Conservation (phyloP, 1,139 yeast species). For the Candida smagusa region DNA sequence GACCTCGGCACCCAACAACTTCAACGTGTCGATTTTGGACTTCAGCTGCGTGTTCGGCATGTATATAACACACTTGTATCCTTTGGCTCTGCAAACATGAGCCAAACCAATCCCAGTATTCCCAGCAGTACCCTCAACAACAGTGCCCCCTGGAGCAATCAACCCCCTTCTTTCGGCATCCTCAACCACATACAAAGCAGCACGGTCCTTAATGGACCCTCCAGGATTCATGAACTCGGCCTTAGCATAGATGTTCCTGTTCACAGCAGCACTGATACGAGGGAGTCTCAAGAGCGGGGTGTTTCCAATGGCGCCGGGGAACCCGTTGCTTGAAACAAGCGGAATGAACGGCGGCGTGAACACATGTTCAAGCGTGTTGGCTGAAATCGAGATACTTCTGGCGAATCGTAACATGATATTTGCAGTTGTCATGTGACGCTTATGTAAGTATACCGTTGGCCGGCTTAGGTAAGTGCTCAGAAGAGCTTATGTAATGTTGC, state of each 20-base stretch:
- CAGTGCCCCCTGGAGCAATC: constrained; percentile 62
- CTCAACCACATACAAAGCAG: constrained; percentile 72
- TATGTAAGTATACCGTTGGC: neutral
- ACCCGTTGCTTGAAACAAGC: constrained; percentile 56
- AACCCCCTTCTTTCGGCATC: constrained; percentile 76
- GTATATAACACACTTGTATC: constrained; percentile 79
- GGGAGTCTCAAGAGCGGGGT: constrained; percentile 76
- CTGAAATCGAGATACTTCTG: constrained; percentile 21
- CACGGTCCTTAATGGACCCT: constrained; percentile 89
- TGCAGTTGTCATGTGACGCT: neutral
- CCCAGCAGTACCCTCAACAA: constrained; percentile 51
- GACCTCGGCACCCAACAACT: constrained; percentile 79
- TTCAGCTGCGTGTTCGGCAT: constrained; percentile 90
- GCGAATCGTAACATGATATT: constrained; percentile 3
- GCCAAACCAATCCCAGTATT: constrained; percentile 92
- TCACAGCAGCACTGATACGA: constrained; percentile 55
- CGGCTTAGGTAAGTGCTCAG: too few relatives aligned
- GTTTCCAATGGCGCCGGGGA: constrained; percentile 80
- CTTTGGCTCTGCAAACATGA: constrained; percentile 79
- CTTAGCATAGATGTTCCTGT: constrained; percentile 79
- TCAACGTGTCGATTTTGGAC: constrained; percentile 68
- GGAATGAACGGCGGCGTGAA: constrained; percentile 53
- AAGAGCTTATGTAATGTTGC: too few relatives aligned
- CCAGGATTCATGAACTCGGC: constrained; percentile 96
- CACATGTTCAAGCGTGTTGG: constrained; percentile 11